Conservation (phyloP, 371 early-diverging fungal genomes). For the Mortierella sp. region DNA sequence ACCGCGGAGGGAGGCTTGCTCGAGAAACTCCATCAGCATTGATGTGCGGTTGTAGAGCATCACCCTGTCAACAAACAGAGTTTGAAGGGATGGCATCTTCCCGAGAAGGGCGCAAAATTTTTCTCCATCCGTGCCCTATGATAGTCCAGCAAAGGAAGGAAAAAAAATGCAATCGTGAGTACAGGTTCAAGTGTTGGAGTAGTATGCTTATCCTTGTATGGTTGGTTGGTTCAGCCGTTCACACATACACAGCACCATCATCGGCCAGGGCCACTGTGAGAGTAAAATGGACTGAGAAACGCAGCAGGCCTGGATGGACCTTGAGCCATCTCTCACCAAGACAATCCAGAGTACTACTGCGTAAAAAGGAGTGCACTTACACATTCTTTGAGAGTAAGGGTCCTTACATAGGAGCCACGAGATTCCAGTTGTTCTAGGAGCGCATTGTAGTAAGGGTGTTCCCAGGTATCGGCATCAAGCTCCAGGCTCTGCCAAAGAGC, state of each 20-base stretch:
- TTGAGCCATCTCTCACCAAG: too few species aligned
- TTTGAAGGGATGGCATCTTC: conserved; percentile 27
- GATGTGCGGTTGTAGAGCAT: conserved; percentile 21
- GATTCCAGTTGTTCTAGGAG: conserved; percentile 19
- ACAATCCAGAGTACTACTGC: too few species aligned
- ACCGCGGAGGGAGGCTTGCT: not conserved
- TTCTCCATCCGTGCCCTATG: conserved; percentile 31
- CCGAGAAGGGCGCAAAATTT: conserved; percentile 19
- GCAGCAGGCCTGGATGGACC: too few species aligned
- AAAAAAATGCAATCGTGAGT: too few species aligned
- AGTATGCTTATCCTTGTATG: too few species aligned
- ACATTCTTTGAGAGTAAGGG: conserved; percentile 34
- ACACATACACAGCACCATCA: too few species aligned
- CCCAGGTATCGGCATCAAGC: conserved; percentile 39
- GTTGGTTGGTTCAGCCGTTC: too few species aligned
- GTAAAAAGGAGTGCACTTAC: conserved; percentile 21
- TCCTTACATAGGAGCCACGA: conserved; percentile 21
- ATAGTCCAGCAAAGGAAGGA: not conserved
- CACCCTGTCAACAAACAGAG: conserved; percentile 26
- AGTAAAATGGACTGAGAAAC: too few species aligned
- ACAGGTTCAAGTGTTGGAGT: too few species aligned
- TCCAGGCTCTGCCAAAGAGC: conserved; percentile 34
- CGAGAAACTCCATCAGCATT: conserved; percentile 13
- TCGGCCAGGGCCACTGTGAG: too few species aligned
- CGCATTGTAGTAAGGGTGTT: conserved; percentile 20